Base-by-base conservation (phyloP, 139 green algal genomes). In the Tetradesmus lagerheimii region DNA sequence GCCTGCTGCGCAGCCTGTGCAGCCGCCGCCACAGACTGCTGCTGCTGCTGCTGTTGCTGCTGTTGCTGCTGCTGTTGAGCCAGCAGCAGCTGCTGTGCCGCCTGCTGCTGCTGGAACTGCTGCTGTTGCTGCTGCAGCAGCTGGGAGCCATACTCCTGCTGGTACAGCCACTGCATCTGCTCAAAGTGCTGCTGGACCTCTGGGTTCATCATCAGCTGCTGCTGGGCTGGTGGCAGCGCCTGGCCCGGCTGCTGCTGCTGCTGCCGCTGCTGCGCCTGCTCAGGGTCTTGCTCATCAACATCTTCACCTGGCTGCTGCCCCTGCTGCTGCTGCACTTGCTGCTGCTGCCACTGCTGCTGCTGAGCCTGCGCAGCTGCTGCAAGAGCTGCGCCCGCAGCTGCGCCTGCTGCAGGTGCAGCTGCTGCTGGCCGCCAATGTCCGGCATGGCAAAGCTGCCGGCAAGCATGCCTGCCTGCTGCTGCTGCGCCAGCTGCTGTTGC, bases 391-490 rank as follows among this genome's bases (percentile, higher is more conserved):
- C 57, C 20, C 74, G 83, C 81, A 67, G 81, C 83, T 71, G 67
- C 35, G 74, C 9, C 31, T 88, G 83, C 81, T 64, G 45, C 50
- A 77, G 81, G 74, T 47, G 74, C 74, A 47, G 74, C 34, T 43
- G 34, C 62, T 88, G 83, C 37, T 88, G 83, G 2, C 83, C 83
- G 15, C 62, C 83, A n/a, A 88, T 78, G 37, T 80, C 83, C 16
- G 57, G 83, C 83, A 88, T 88, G 11, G 83, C 83, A 88, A 80
- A 88, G 83, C 83, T 88, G 29, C 83, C 83, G 27, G 83, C 83
- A 23, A 88, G 62, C 31, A 86, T 86, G 41, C 80, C 80, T 47
- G 80, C 80, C 80, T 86, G 80, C 50, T 86, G 80, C 29, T 80
- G 39, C n/a, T 88, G 83, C 83, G 75, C 45, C 77, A 37, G 77